Base-by-base conservation (phyloP, 768 basidiomycete species). In the Boletus rufocinnamomeus region DNA sequence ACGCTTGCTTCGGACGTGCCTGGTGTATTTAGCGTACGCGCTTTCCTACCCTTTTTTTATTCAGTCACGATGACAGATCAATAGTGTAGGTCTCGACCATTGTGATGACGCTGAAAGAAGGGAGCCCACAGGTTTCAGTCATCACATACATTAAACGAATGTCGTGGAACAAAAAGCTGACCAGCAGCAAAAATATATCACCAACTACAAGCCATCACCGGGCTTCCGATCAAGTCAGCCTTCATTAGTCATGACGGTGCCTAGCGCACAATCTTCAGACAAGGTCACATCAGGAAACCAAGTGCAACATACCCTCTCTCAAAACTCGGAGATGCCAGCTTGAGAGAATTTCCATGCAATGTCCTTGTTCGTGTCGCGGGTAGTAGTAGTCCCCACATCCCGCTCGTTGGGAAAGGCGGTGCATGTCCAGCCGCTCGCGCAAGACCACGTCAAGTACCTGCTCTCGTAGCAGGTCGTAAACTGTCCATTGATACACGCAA, bases 331-430 rank as follows among this genome's bases (percentile, higher is more conserved):
- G 50, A 63, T 40, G 25, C 63, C 64, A 49, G 66, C 63, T 32
- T 62, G 48, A 27, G 64, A 52, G 56, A 65, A 69, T 23, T 63
- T 51, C 52, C 46, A 57, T n/a, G 57, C 41, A 47, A 69, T 69
- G 32, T 63, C 17, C 7, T 62, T 61, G 7, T 53, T 56, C 17
- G 59, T 47, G 30, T 58, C 59, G 32, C 67, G 69, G 19, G 61
- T 64, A 14, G 68, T 69, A 37, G 45, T 59, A 8, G 68, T 69
- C 2, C 65, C 65, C 1, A 34, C 28, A 4, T 25, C 34, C 59
- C 48, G 60, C 41, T 67, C 59, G n/a, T 69, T 63, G 32, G 67
- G 68, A 55, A 69, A 54, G 32, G 67, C 68, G n/a, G 68, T 63
- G 51, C 67, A 69, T 2, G 59, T 40, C 63, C 61, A 64, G 49